A percentile compares a stretch with the other conserved stretches of the same genome.
Evolutionary conservation across 139 green algal genomes (phyloP).

Genomic region (Ettlia oleoabundans): DNA sequence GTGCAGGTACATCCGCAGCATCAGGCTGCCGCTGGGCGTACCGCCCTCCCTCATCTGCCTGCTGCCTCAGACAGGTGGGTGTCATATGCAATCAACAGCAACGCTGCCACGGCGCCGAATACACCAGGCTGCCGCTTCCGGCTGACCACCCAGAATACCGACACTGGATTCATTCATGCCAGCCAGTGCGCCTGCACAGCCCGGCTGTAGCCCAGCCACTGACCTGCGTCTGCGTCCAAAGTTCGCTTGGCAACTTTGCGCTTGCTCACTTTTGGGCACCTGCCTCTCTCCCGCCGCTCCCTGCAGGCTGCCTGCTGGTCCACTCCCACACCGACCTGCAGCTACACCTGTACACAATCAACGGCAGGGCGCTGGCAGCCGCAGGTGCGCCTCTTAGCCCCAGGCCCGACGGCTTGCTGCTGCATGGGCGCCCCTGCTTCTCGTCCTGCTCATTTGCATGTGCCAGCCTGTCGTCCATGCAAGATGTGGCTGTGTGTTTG

Average conservation of each 20-base stretch:
- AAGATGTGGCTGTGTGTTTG: no score
- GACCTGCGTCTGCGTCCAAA: no score
- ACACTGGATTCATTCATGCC: no score
- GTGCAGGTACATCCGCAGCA: background rate
- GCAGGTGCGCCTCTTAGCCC: background rate
- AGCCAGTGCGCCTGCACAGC: no score
- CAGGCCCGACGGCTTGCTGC: no score
- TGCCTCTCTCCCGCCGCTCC: background rate
- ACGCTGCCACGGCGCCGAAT: no score
- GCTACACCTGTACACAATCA: conserved; percentile 60
- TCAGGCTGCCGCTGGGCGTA: background rate
- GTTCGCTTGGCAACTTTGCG: background rate
- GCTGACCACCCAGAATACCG: no score
- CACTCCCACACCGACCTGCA: conserved; percentile 50
- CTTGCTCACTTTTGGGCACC: background rate
- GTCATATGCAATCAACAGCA: no score
- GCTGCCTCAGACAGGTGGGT: background rate
- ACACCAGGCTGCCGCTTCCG: no score
- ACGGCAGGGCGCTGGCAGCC: conserved; percentile 42
- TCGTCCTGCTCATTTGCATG: background rate
- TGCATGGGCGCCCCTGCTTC: no score
- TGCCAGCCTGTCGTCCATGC: no score
- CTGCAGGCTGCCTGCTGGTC: conserved; percentile 46
- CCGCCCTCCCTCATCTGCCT: background rate
- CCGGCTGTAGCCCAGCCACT: no score